A percentile compares a stretch with the other conserved stretches of the same genome.
phyloP scores from a whole-genome alignment of 2,329 filamentous ascomycete genomes.

The Colletotrichum karsti region DNA sequence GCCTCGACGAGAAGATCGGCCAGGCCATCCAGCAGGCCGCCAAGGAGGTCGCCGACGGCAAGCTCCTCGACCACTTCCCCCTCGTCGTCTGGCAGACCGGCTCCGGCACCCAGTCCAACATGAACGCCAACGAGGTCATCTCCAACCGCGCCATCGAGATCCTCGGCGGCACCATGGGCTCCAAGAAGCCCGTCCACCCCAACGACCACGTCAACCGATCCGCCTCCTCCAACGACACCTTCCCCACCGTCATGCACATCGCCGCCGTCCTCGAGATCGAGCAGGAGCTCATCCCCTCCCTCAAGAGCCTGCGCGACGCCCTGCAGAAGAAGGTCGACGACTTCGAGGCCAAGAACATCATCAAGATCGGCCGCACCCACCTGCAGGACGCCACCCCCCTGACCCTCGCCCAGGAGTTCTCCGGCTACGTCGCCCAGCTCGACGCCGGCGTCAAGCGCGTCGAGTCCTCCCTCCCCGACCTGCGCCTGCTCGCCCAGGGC shows the following conservation, averaged over 20 bases:
- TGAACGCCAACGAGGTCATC: slow-evolving; percentile 99
- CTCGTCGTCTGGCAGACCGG: slow-evolving; percentile 99
- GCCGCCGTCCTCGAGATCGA: slow-evolving; percentile 95
- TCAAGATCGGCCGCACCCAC: slow-evolving; percentile 99
- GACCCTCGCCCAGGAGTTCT: slow-evolving; percentile 97
- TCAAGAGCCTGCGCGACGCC: slow-evolving; percentile 83
- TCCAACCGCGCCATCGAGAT: slow-evolving; percentile 99
- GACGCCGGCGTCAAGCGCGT: slow-evolving; percentile 90
- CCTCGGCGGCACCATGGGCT: slow-evolving; percentile 90
- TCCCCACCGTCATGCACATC: slow-evolving; percentile 99
- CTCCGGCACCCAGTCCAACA: slow-evolving; percentile 98
- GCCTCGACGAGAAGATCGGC: slow-evolving; percentile 79
- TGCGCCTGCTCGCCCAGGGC: slow-evolving; percentile 90
- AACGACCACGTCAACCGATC: slow-evolving; percentile 99
- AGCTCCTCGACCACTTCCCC: slow-evolving; percentile 96
- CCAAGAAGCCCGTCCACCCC: slow-evolving; percentile 98
- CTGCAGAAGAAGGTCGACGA: slow-evolving; percentile 89
- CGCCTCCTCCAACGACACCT: slow-evolving; percentile 98
- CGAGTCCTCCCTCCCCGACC: slow-evolving; percentile 81
- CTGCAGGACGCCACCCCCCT: slow-evolving; percentile 96
- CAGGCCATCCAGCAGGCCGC: slow-evolving; percentile 95
- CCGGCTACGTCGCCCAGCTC: slow-evolving; percentile 94
- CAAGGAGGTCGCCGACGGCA: slow-evolving; percentile 89
- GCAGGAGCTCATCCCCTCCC: slow-evolving; percentile 81
- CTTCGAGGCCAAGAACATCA: slow-evolving; percentile 86